Evolutionary conservation across 257 asterid species (phyloP), one percentile per base, ranked within the genome.

Genomic region (Forsythia suspensa): DNA sequence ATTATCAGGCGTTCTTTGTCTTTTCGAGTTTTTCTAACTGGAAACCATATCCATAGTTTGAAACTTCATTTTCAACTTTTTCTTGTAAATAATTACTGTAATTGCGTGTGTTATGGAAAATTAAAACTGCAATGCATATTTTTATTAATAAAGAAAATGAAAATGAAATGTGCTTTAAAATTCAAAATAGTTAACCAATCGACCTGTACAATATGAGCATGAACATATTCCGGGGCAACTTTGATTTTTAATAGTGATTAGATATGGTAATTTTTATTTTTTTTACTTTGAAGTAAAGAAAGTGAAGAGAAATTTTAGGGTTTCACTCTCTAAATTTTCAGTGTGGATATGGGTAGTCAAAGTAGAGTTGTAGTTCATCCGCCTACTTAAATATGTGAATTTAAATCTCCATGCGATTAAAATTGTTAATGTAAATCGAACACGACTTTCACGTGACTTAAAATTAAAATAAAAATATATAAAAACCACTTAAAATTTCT

Each of bases 1-100:
- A 80, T 59, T 79, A 82, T 77, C 75, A 83, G 71, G 75, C 77
- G 73, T 51, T 72, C 79, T 77, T 38, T 65, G 13, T 36, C 80
- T 72, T 61, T 80, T 29, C 2, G 34, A 29, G 34, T 29, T 85
- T 76, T 46, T 38, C 41, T 16, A 24, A 24, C n/a, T 63, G 70
- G 70, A 24, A 63, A 63, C 39, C 70, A 63, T 63, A 21, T 63
- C 67, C 18, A 10, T 39, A 63, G 39, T 29, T 63, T 29, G 39
- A 63, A 63, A 11, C 70, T 51, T 51, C 59, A 51, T 51, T 51
- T 51, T 51, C 59, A 1, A 10, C 40, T 24, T 42, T 18, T 44
- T 36, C 11, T 24, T 75, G 44, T 7, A 37, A 46, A 10, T 72
- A 72, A 72, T 72, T 11, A 42, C 61, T 72, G 75, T 72, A 72